Evolutionary conservation across 2,329 filamentous ascomycete species (phyloP), one percentile per base, ranked within the genome.

Genomic region (Phialophora verrucosa): DNA sequence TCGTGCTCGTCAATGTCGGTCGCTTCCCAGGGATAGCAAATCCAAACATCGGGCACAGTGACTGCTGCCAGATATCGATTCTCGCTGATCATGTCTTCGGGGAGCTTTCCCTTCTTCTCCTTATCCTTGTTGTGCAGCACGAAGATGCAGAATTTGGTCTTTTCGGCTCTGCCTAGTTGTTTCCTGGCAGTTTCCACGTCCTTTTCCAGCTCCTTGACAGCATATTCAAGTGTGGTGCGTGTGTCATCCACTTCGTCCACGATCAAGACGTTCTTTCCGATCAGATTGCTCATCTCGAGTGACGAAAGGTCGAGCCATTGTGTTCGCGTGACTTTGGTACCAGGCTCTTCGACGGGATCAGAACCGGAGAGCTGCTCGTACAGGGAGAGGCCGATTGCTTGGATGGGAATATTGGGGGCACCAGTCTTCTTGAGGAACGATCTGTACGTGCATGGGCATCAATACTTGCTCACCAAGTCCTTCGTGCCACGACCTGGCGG

Each of bases 91-190:
- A 98, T 92, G 44, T 92, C 88, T 23, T 87, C 75, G 11, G 95
- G 93, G 64, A 99, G 84, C 23, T 81, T 81, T 62, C 95, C 95
- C 85, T 97, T 97, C 89, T 99, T 99, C 63, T 82, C 71, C 87
- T 99, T 98, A 81, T 97, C 88, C 88, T 99, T 99, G 86, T 99
- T 99, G 89, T 99, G 95, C 75, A 99, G 85, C 64, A 99, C 95
- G 79, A 99, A 99, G 76, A 99, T 91, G 77, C 88, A 90, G 76
- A 99, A 98, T 74, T 91, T 88, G 0, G 95, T 97, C 84, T 89
- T 89, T 66, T 81, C 83, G 68, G 86, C 82, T 44, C 86, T 82
- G 10, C 92, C 92, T 55, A 93, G 81, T 76, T 90, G 87, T 80
- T 89, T 84, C 72, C 91, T 87, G 47, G 93, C 93, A 64, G 83